Percentiles rank a stretch among this genome's conserved stretches.
phyloP scores from a whole-genome alignment of 2,329 filamentous ascomycete genomes.

The Diaporthe helianthi region DNA sequence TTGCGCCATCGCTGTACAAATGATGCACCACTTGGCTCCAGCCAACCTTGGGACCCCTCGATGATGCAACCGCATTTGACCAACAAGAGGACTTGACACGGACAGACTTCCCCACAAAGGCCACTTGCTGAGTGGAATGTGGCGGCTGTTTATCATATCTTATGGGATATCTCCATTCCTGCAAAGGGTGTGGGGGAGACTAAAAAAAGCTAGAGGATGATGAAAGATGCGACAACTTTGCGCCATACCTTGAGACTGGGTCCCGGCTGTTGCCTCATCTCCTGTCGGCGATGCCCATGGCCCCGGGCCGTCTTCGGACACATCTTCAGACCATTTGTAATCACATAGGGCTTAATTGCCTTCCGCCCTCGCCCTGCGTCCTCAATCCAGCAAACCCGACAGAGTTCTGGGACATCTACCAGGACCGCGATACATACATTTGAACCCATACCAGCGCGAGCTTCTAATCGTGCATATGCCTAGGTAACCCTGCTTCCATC shows the following conservation, averaged over 20 bases:
- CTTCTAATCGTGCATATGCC: too few species aligned
- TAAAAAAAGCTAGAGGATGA: constrained; percentile 27
- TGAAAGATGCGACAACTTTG: constrained; percentile 32
- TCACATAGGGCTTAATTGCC: constrained; percentile 20
- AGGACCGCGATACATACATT: not conserved
- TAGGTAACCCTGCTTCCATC: not conserved
- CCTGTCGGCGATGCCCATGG: constrained; percentile 21
- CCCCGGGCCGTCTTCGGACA: constrained; percentile 26
- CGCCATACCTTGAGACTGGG: constrained; percentile 31
- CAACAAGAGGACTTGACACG: constrained; percentile 9
- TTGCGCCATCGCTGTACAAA: constrained; percentile 33
- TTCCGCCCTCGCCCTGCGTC: not conserved
- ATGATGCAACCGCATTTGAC: constrained; percentile 26
- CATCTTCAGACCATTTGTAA: too few species aligned
- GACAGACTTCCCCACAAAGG: not conserved
- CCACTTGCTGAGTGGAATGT: not conserved
- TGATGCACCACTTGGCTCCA: constrained; percentile 28
- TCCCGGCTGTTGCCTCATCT: constrained; percentile 31
- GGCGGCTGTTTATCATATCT: not conserved
- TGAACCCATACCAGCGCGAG: not conserved
- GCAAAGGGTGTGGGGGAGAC: constrained; percentile 11
- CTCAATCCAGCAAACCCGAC: not conserved
- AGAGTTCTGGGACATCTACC: not conserved
- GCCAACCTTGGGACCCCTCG: constrained; percentile 13
- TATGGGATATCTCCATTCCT: constrained; percentile 2